Conservation (phyloP, 108 stramenopile species). For the Cyclostephanos tholiformis region DNA sequence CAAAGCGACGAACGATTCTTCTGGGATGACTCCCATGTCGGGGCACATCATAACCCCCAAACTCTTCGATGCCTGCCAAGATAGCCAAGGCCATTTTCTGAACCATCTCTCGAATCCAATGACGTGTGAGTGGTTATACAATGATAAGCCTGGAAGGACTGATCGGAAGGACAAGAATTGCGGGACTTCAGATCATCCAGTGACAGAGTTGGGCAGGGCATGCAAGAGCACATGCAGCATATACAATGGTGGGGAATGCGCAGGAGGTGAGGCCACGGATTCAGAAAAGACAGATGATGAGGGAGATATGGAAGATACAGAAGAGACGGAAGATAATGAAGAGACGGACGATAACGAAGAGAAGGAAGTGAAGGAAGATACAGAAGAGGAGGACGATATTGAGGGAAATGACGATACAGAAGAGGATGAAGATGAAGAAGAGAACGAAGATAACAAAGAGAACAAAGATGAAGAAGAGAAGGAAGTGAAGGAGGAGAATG, state of each 20-base stretch:
- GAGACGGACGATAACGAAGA: neutral
- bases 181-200: constrained; percentile 8
- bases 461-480: neutral
- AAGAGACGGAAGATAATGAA: neutral
- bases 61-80: constrained; percentile 13
- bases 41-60: neutral
- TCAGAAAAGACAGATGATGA: neutral
- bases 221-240: constrained; percentile 24
- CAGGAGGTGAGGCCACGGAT: neutral
- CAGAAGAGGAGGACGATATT: neutral
- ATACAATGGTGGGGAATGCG: constrained; percentile 22
- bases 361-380: neutral
- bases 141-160: constrained; percentile 24
- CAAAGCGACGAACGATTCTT: neutral
- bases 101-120: constrained; percentile 33
- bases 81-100: constrained; percentile 20
- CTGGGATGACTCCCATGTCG: neutral
- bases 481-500: neutral
- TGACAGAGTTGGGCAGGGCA: constrained; percentile 29
- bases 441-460: neutral
- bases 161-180: constrained; percentile 43
- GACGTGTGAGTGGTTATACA: constrained; percentile 33
- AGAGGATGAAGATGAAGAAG: neutral
- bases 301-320: neutral
- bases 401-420: too few relatives aligned